These are phyloP conservation scores for Xylaria sp. DNA, from an alignment of 2,329 filamentous ascomycete species.

Conservation along the genomic window DNA sequence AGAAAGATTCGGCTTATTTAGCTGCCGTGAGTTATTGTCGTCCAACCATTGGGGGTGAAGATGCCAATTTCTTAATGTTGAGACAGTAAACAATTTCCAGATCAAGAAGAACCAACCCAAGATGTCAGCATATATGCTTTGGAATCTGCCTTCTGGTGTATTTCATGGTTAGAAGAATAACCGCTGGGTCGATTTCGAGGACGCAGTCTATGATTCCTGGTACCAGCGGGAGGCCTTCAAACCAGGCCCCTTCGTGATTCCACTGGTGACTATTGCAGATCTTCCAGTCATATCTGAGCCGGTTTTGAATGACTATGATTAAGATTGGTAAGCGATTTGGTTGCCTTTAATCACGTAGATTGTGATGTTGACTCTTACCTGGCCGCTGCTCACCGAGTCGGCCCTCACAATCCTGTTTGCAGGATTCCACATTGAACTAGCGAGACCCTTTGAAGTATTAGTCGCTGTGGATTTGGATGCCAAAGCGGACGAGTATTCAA, in stretches of 20 bases:
- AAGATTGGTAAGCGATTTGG: conserved; percentile 5
- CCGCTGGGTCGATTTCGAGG: too few species aligned
- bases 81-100: not conserved
- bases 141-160: not conserved
- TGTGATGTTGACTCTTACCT: conserved; percentile 4
- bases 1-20: not conserved
- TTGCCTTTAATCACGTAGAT: not conserved
- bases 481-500: not conserved
- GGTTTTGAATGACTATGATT: not conserved
- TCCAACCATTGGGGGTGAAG: not conserved
- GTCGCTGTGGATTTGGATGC: not conserved
- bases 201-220: conserved; percentile 2
- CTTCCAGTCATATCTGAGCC: not conserved
- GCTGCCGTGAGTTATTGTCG: not conserved
- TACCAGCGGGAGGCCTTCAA: conserved; percentile 30
- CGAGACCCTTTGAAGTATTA: conserved; percentile 17
- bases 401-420: conserved; percentile 12
- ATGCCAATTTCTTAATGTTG: not conserved
- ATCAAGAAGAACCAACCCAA: not conserved
- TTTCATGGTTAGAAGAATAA: not conserved
- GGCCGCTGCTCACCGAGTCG: not conserved
- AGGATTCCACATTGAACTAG: conserved; percentile 32
- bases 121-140: not conserved
- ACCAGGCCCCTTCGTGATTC: conserved; percentile 23
- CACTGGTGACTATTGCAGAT: conserved; percentile 15